A percentile compares a stretch with the other conserved stretches of the same genome.
Evolutionary conservation across 192 early-diverging fungal genomes (phyloP).

Genomic region (Podila verticillata): DNA sequence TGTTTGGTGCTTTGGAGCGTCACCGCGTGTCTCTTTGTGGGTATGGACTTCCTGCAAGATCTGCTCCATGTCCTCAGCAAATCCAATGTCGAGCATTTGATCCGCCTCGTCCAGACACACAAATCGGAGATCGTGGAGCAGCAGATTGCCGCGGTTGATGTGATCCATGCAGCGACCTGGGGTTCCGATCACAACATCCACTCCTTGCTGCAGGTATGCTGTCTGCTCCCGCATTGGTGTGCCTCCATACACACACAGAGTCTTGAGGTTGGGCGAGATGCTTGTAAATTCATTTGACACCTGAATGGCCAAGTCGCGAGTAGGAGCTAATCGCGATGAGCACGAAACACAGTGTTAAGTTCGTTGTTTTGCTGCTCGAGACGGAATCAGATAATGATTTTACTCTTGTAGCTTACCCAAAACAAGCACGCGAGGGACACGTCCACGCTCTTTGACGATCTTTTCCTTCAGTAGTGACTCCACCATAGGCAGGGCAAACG

Average conservation of each 20-base stretch:
- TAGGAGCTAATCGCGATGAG: conserved; percentile 72
- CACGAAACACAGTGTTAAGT: conserved; percentile 26
- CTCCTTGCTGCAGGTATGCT: conserved; percentile 74
- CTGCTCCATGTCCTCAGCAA: conserved; percentile 85
- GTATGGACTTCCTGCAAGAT: conserved; percentile 76
- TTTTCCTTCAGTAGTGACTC: conserved; percentile 63
- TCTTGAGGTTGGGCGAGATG: conserved; percentile 70
- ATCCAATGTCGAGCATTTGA: conserved; percentile 86
- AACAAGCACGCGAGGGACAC: conserved; percentile 63
- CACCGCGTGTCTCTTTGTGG: conserved; percentile 70
- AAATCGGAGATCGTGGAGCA: conserved; percentile 67
- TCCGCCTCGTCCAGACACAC: conserved; percentile 86
- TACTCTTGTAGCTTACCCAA: conserved; percentile 36
- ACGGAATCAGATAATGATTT: conserved; percentile 6
- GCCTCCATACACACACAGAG: conserved; percentile 89
- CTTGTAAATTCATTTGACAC: conserved; percentile 81
- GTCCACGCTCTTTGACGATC: conserved; percentile 46
- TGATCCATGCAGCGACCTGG: conserved; percentile 84
- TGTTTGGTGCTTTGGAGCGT: conserved; percentile 68
- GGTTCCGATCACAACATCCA: conserved; percentile 84
- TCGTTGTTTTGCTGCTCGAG: background rate
- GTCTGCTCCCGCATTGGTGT: conserved; percentile 88
- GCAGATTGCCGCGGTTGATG: conserved; percentile 85
- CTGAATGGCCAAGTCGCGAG: conserved; percentile 91
- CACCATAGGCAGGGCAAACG: conserved; percentile 83